These are phyloP conservation scores for Ammopiptanthus mongolicus DNA, from an alignment of 306 rosid species.

Conservation along the genomic window DNA sequence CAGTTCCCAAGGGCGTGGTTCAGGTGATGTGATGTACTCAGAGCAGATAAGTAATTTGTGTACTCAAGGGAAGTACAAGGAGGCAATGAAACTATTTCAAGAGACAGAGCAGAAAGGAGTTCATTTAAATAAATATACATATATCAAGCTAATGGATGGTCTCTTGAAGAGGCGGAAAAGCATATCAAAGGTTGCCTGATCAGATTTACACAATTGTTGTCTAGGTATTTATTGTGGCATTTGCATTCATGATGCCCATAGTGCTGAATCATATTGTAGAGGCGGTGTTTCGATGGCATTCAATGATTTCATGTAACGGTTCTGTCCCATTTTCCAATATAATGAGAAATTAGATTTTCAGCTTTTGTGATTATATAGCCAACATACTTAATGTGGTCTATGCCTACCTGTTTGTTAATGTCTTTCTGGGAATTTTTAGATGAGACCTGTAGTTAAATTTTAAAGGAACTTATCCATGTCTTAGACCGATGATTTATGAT, in stretches of 20 bases:
- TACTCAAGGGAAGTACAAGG: slow-evolving; percentile 64
- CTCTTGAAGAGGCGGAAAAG: slow-evolving; percentile 70
- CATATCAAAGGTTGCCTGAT: slow-evolving; percentile 36
- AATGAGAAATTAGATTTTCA: neutral
- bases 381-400: neutral
- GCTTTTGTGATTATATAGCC: neutral
- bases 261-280: slow-evolving; percentile 1
- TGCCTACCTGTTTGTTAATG: neutral
- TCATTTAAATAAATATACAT: slow-evolving; percentile 40
- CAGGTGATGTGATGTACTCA: slow-evolving; percentile 39
- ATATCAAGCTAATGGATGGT: slow-evolving; percentile 71
- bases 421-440: neutral
- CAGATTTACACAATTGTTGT: slow-evolving; percentile 13
- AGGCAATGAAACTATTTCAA: slow-evolving; percentile 61
- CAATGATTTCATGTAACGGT: slow-evolving; percentile 8
- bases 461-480: neutral
- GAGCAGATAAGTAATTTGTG: slow-evolving; percentile 60
- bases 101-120: slow-evolving; percentile 58
- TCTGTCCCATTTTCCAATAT: neutral
- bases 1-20: slow-evolving; percentile 38
- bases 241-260: slow-evolving; percentile 8
- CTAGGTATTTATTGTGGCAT: neutral
- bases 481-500: too few species aligned
- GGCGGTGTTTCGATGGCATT: neutral
- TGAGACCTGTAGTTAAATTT: neutral